Conservation (phyloP, 2,329 filamentous ascomycete genomes). For the Pseudocercospora musae region DNA sequence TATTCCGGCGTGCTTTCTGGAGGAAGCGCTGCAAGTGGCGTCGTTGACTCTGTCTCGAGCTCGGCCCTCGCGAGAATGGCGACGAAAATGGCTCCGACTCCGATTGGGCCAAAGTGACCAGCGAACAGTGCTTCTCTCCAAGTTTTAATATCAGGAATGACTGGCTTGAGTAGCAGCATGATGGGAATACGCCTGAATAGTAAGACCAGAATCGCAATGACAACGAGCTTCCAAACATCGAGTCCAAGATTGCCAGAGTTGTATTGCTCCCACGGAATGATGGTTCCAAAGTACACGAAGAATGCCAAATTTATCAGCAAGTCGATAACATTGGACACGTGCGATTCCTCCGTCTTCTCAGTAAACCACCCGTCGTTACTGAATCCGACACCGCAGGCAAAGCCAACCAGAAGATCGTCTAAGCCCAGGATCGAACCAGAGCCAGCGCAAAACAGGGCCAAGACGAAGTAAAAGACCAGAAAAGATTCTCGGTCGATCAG, state of each 20-base stretch:
- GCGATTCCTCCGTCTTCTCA: slow-evolving; percentile 95
- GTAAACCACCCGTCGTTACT: slow-evolving; percentile 99
- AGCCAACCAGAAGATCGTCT: slow-evolving; percentile 91
- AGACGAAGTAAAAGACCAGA: slow-evolving; percentile 95
- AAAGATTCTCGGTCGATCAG: slow-evolving; percentile 96
- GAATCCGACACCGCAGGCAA: slow-evolving; percentile 95
- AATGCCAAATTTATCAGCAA: slow-evolving; percentile 94
- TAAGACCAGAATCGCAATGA: slow-evolving; percentile 89
- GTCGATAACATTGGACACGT: slow-evolving; percentile 99
- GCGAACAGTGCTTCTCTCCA: slow-evolving; percentile 97
- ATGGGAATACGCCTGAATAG: slow-evolving; percentile 94
- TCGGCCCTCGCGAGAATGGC: slow-evolving; percentile 92
- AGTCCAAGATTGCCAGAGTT: slow-evolving; percentile 71
- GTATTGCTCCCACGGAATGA: slow-evolving; percentile 93
- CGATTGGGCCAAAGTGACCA: slow-evolving; percentile 95
- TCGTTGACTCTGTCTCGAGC: slow-evolving; percentile 68
- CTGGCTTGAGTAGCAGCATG: slow-evolving; percentile 84
- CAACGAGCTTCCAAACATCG: slow-evolving; percentile 83
- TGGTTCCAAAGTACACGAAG: slow-evolving; percentile 95
- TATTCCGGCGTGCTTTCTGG: slow-evolving; percentile 61
- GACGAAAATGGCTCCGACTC: slow-evolving; percentile 93
- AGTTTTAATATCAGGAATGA: slow-evolving; percentile 96
- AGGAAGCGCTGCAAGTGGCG: slow-evolving; percentile 61
- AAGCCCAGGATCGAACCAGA: slow-evolving; percentile 87
- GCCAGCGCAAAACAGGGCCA: slow-evolving; percentile 92